phyloP scores from a whole-genome alignment of 805 yeast species.

The Yarrowia sp. region DNA sequence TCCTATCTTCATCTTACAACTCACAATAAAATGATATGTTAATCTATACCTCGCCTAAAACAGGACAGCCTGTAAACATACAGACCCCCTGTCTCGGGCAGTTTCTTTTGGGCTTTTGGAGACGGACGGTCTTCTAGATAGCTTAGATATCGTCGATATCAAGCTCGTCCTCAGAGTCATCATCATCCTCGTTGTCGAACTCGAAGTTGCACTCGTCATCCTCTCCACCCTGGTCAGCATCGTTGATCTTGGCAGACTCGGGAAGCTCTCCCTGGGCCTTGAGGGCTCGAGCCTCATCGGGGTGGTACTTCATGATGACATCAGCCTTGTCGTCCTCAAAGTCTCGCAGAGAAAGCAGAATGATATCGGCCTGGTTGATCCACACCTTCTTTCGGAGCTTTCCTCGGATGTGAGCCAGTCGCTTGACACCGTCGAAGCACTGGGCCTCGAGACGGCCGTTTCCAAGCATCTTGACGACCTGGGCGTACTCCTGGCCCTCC shows the following conservation, averaged over 20 bases:
- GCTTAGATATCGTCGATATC: conserved; percentile 91
- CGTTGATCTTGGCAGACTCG: conserved; percentile 94
- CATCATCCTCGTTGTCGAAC: conserved; percentile 89
- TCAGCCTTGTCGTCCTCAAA: conserved; percentile 98
- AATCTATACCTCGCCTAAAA: conserved; percentile 16
- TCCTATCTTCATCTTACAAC: too few relatives aligned
- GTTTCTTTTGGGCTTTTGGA: not conserved
- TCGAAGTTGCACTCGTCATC: conserved; percentile 97
- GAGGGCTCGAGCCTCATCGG: conserved; percentile 96
- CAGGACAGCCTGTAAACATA: not conserved
- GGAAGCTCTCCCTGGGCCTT: conserved; percentile 96
- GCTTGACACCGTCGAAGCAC: conserved; percentile 89
- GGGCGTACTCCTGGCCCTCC: conserved; percentile 98
- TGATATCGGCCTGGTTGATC: conserved; percentile 99
- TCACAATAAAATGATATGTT: conserved; percentile 8
- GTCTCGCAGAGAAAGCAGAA: conserved; percentile 92
- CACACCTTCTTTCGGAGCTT: conserved; percentile 98
- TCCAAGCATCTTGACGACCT: conserved; percentile 96
- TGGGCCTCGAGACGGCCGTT: conserved; percentile 94
- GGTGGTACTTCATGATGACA: conserved; percentile 91
- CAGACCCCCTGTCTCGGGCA: not conserved
- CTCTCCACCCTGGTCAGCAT: conserved; percentile 93
- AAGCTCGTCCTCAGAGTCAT: conserved; percentile 63
- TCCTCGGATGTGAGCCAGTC: conserved; percentile 98
- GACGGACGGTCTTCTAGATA: not conserved